Conservation (phyloP, 2,329 filamentous ascomycete genomes). For the Pestalotiopsis sp. region DNA sequence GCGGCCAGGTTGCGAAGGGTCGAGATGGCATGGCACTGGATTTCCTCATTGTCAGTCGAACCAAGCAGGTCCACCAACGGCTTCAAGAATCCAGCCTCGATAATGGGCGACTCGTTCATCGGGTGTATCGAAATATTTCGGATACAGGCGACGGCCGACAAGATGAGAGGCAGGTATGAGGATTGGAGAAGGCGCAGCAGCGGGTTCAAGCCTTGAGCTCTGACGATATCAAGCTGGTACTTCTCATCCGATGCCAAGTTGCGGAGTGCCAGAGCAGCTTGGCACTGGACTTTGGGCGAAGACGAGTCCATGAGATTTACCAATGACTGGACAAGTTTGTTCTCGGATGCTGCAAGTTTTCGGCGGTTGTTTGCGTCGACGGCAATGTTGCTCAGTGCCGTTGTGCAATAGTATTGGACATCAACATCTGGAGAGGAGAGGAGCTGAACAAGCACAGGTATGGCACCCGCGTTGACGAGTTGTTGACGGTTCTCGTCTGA, state of each 20-base stretch:
- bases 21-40: constrained; percentile 97
- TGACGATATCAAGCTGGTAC: constrained; percentile 96
- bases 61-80: constrained; percentile 92
- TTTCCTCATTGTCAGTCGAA: constrained; percentile 96
- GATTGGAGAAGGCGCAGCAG: constrained; percentile 90
- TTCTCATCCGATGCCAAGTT: constrained; percentile 98
- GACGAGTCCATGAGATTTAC: constrained; percentile 97
- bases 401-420: constrained; percentile 99
- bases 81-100: constrained; percentile 93
- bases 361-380: constrained; percentile 91
- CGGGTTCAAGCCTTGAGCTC: constrained; percentile 81
- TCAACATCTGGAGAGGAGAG: constrained; percentile 93
- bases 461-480: constrained; percentile 95
- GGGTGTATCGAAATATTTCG: constrained; percentile 99
- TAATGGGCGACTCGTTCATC: constrained; percentile 96
- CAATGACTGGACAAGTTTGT: constrained; percentile 87
- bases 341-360: constrained; percentile 87
- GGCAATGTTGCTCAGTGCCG: constrained; percentile 96
- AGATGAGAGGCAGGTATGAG: constrained; percentile 91
- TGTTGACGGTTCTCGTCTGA: constrained; percentile 96
- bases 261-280: constrained; percentile 89
- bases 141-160: constrained; percentile 96
- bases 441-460: constrained; percentile 93
- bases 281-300: constrained; percentile 96
- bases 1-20: constrained; percentile 94